phyloP scores from a whole-genome alignment of 352 stramenopile species.

The Aphanomyces invadans region DNA sequence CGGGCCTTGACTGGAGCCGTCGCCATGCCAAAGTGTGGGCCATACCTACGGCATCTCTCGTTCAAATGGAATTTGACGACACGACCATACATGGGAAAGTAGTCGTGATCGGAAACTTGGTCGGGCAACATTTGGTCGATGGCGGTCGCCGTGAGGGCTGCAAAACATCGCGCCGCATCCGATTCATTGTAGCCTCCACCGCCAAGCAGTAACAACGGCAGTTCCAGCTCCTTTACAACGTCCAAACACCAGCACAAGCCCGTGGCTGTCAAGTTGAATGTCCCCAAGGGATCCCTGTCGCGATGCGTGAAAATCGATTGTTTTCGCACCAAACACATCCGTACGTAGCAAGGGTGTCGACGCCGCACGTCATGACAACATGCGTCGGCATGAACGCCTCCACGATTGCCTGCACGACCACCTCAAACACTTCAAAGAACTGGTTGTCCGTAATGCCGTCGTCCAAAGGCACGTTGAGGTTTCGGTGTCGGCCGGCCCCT shows the following conservation, averaged over 20 bases:
- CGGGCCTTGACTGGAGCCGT: not conserved
- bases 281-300: slow-evolving; percentile 33
- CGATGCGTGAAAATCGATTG: not conserved
- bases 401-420: slow-evolving; percentile 34
- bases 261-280: slow-evolving; percentile 41
- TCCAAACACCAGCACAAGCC: slow-evolving; percentile 34
- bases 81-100: slow-evolving; percentile 42
- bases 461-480: slow-evolving; percentile 56
- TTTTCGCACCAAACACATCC: not conserved
- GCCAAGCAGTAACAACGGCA: slow-evolving; percentile 49
- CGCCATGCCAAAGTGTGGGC: not conserved
- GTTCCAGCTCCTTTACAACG: slow-evolving; percentile 30
- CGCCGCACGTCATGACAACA: slow-evolving; percentile 57
- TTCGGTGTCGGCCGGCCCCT: slow-evolving; percentile 35
- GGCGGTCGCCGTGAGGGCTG: slow-evolving; percentile 41
- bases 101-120: slow-evolving; percentile 48
- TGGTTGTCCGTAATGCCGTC: slow-evolving; percentile 43
- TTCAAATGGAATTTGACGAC: no score
- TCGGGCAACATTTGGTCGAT: slow-evolving; percentile 30
- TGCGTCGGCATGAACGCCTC: slow-evolving; percentile 36
- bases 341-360: slow-evolving; percentile 47
- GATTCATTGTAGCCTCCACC: slow-evolving; percentile 59
- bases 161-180: slow-evolving; percentile 44
- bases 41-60: not conserved
- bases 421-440: slow-evolving; percentile 44